Base-by-base conservation (phyloP, 2,329 filamentous ascomycete species). In the Xylogone sp. region DNA sequence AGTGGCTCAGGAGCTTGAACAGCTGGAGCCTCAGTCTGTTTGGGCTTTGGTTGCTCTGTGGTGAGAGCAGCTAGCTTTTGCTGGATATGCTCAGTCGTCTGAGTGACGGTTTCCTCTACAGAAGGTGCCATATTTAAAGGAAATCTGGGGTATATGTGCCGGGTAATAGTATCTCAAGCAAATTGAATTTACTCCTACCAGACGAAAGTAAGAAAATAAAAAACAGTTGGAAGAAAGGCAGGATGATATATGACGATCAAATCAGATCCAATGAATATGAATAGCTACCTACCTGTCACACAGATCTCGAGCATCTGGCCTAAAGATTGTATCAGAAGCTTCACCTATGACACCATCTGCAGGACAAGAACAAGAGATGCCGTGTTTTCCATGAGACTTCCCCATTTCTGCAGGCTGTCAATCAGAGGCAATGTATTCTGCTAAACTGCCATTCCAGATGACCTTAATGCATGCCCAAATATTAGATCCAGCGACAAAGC, bases 121-220 rank as follows among this genome's bases (percentile, higher is more conserved):
- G 62, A 63, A 16, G 62, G 61, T 10, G 60, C 55, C 62, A 64
- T 64, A 12, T 44, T 49, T 20, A 52, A 24, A 16, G 24, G 10
- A 27, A 27, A 10, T 27, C 24, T 27, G 24, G n/a, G 24, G 24
- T 27, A 27, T 27, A 27, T 27, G 24, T 27, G 24, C 24, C 10
- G 10, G 24, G 24, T 10, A 27, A 10, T 27, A 27, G 24, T 27
- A 27, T 39, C 34, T 39, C n/a, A 16, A 16, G 34, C 34, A 16
- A 18, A 7, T 39, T 7, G 34, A 18, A 31, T 31, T 39, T 39
- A 16, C 34, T 39, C 5, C 34, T 18, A 39, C 34, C 5, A 39
- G 34, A 39, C 8, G 34, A 39, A 39, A 5, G 34, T 13, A 39
- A 39, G 5, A 39, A 9, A n/a, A n/a, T n/a, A n/a, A 10, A 5